Evolutionary conservation across 768 basidiomycete genomes (phyloP).

Genomic region (Hypsizygus marmoreus): DNA sequence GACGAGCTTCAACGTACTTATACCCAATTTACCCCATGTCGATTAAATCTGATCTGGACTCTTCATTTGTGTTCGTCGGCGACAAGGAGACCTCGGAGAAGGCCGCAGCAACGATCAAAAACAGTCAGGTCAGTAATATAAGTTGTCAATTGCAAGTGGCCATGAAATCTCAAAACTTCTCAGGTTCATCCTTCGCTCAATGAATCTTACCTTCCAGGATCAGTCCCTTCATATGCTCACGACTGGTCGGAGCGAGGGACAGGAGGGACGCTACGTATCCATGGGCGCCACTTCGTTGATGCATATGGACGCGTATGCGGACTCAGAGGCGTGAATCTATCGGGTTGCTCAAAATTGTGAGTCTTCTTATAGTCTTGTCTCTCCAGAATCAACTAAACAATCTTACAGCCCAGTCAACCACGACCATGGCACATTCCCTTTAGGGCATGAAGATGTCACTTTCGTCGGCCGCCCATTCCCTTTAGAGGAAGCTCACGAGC

Average conservation of each 20-base stretch:
- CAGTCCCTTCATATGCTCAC: conserved; percentile 59
- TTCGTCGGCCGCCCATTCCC: conserved; percentile 94
- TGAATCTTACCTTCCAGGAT: conserved; percentile 48
- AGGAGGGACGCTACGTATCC: conserved; percentile 54
- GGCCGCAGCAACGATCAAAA: background rate
- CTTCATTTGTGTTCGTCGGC: conserved; percentile 51
- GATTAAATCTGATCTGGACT: conserved; percentile 40
- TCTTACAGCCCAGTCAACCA: conserved; percentile 64
- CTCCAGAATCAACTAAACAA: conserved; percentile 5
- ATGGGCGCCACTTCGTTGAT: conserved; percentile 85
- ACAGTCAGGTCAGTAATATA: conserved; percentile 7
- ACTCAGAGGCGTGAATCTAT: conserved; percentile 84
- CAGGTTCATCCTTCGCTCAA: conserved; percentile 49
- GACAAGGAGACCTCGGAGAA: conserved; percentile 15
- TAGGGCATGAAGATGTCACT: conserved; percentile 62
- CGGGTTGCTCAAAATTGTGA: conserved; percentile 82
- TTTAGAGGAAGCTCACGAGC: conserved; percentile 82
- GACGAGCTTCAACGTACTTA: conserved; percentile 3
- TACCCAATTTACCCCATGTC: conserved; percentile 19
- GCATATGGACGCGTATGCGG: conserved; percentile 75
- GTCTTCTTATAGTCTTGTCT: conserved; percentile 24
- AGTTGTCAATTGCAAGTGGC: background rate
- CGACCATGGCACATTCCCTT: conserved; percentile 68
- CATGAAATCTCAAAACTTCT: background rate
- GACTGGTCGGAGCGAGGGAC: conserved; percentile 67